These are phyloP conservation scores for Volvox reticuliferus DNA, from an alignment of 139 green algal genomes.

Conservation along the genomic window DNA sequence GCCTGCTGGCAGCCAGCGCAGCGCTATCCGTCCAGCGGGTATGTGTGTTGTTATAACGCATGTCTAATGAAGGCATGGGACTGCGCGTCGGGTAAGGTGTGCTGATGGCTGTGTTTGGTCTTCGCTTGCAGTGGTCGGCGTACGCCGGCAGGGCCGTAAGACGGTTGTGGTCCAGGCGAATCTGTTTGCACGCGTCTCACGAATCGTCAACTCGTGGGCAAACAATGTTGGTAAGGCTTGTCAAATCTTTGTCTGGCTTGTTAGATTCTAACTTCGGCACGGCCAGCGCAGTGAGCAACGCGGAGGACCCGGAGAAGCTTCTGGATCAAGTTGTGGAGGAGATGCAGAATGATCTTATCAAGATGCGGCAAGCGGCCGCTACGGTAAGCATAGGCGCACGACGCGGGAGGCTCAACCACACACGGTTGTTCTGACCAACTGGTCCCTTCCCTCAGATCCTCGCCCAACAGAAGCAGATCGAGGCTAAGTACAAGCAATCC, in stretches of 20 bases:
- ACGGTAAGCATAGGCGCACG: constrained; percentile 70
- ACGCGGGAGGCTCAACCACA: background rate
- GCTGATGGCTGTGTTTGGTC: background rate
- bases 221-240: constrained; percentile 82
- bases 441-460: constrained; percentile 79
- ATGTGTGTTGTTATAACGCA: background rate
- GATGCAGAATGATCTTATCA: constrained; percentile 98
- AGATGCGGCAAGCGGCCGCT: constrained; percentile 96
- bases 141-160: constrained; percentile 12
- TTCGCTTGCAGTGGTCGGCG: background rate
- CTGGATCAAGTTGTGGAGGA: constrained; percentile 97
- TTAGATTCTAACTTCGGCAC: too few species aligned
- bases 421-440: background rate
- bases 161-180: constrained; percentile 86
- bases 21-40: constrained; percentile 19
- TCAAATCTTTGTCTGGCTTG: background rate
- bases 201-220: constrained; percentile 93
- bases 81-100: background rate
- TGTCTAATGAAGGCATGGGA: background rate
- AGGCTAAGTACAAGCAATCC: constrained; percentile 94
- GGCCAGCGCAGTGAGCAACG: constrained; percentile 72
- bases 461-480: constrained; percentile 97
- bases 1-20: constrained; percentile 7
- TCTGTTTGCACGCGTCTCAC: constrained; percentile 86
- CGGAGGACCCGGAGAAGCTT: constrained; percentile 98